Percentiles rank a stretch among this genome's conserved stretches.
Evolutionary conservation across 148 eudicot genomes (phyloP).

Genomic region (Camellia granthamiana): DNA sequence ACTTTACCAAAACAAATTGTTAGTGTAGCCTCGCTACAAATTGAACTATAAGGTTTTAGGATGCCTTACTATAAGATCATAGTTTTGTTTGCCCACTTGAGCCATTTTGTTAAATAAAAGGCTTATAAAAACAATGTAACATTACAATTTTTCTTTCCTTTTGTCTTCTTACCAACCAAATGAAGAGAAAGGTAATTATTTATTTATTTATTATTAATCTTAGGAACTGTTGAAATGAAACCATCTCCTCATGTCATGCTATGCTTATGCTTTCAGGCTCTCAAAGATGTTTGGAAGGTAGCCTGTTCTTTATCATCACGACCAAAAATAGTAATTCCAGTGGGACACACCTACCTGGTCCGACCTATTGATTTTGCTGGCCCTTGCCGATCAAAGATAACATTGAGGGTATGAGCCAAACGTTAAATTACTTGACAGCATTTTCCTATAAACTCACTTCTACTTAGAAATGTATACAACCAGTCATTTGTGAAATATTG

Average conservation of each 20-base stretch:
- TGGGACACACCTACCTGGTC: conserved; percentile 46
- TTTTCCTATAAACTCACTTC: not conserved
- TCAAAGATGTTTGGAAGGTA: conserved; percentile 61
- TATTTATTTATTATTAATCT: no score
- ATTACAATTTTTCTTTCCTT: not conserved
- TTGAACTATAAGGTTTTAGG: no score
- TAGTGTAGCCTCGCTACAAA: no score
- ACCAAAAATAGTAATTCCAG: conserved; percentile 53
- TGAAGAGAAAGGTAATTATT: not conserved
- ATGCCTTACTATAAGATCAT: no score
- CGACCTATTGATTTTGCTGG: conserved; percentile 60
- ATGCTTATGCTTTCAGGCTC: conserved; percentile 41
- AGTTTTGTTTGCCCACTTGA: no score
- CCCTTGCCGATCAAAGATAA: conserved; percentile 57
- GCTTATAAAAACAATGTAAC: no score
- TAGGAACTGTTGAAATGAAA: not conserved
- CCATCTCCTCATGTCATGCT: not conserved
- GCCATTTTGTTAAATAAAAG: no score
- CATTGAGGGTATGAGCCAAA: conserved; percentile 53
- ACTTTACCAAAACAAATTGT: no score
- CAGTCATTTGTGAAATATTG: not conserved
- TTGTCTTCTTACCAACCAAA: not conserved
- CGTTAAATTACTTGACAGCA: not conserved
- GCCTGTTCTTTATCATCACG: conserved; percentile 55
- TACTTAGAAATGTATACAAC: not conserved